Evolutionary conservation across 306 rosid species (phyloP), one percentile per base, ranked within the genome.

Genomic region (Casuarina cunninghamiana): DNA sequence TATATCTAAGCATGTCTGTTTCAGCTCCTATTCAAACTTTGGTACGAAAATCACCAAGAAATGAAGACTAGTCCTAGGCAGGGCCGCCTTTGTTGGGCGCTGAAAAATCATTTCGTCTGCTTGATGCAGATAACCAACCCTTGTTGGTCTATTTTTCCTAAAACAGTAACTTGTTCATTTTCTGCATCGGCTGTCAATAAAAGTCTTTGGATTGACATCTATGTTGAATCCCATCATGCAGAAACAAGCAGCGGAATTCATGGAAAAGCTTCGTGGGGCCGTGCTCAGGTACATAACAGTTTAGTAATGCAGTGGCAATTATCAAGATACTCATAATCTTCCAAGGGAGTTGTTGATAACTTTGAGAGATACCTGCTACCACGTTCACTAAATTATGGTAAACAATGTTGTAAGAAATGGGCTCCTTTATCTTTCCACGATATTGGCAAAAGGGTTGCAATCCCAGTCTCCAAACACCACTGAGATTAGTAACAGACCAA

Each of bases 231-330:
- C 69, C 63, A 53, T 81, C 72, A 53, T 87, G 81, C 93, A 92
- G 98, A 89, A 82, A 72, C 84, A 88, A 77, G 97, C 92, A 41
- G 97, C 98, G 17, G 97, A 89, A 48, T 92, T 69, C 86, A 92
- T 95, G 98, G 94, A 95, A 81, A 95, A 91, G 89, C 84, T 95
- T 81, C 97, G 98, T 2, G 92, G 93, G 55, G 91, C 97, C 72
- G 79, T 92, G 84, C 81, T 95, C 76, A 91, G 84, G 84, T 92
- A 92, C 83, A 88, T 93, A 60, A 95, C 98, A 75, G 93, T 86
- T 63, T 88, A 95, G 84, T 66, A 32, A 62, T 54, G 54, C 55
- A 69, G 57, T 43, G 78, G 78, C 55, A 21, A 67, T 58, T 13
- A 80, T 73, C 55, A 81, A 38, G 45, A 53, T 71, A 67, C 42